Base-by-base conservation (phyloP, 75 land plant species). In the Adiantum capillusveneris region DNA sequence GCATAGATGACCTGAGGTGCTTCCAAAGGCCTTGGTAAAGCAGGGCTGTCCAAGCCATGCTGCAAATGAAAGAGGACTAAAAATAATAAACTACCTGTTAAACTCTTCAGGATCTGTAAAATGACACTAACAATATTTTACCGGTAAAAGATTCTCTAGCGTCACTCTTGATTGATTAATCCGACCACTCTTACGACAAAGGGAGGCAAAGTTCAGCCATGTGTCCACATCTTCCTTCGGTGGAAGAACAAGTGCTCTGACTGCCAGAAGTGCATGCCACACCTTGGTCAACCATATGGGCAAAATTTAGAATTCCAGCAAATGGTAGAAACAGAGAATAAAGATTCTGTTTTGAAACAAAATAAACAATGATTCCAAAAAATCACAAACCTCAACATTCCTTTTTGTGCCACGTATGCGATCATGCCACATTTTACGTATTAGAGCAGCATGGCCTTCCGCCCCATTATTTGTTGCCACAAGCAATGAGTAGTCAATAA, bases 381-480 rank as follows among this genome's bases (percentile, higher is more conserved):
- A 34, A 34, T 5, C 3, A 34, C 37, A 34, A 9, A 95, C 99
- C 99, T 95, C 99, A 66, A 95, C 99, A 74, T 95, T 95, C 25
- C 87, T 68, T 59, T 95, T 95, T 9, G 88, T 62, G 29, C 99
- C 99, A 57, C 78, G 82, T 57, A 95, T 95, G 21, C 99, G 88
- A 51, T 90, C 92, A 49, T 72, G 85, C 99, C 99, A 95, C 99
- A 95, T 95, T 53, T 84, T 90, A 17, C 97, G 86, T 41, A 95
- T 90, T 25, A 90, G 77, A 3, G 76, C 81, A 43, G 73, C 68
- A 25, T 92, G 74, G 12, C 80, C 79, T 55, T 86, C 95, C 42
- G 79, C 74, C 56, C 75, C 72, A 49, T 71, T 22, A 57, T 78
- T 81, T 30, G 75, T 69, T 0, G 24, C 60, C 45, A 82, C 89